These are phyloP conservation scores for Candida pseudoglaebosa DNA, from an alignment of 805 yeast genomes.

Conservation along the genomic window DNA sequence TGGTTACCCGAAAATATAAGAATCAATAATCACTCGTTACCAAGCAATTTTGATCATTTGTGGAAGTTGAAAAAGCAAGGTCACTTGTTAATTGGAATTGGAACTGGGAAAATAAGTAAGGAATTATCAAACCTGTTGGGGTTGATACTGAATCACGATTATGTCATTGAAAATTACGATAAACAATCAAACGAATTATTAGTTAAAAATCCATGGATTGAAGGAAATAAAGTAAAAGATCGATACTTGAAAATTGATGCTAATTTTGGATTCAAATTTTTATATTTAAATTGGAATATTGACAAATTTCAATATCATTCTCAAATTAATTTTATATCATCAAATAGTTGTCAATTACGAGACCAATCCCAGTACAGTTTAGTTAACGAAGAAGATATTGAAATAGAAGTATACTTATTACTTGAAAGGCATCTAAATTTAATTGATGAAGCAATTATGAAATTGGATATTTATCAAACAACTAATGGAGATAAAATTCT, in stretches of 20 bases:
- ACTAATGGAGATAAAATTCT: slow-evolving; percentile 27
- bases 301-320: slow-evolving; percentile 19
- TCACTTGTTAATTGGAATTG: slow-evolving; percentile 54
- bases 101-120: slow-evolving; percentile 51
- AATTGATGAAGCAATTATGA: slow-evolving; percentile 8
- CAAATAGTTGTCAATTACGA: slow-evolving; percentile 11
- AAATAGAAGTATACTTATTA: slow-evolving; percentile 42
- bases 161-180: slow-evolving; percentile 43
- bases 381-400: slow-evolving; percentile 21
- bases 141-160: slow-evolving; percentile 65
- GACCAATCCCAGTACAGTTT: slow-evolving; percentile 45
- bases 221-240: slow-evolving; percentile 10
- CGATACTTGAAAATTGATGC: slow-evolving; percentile 18
- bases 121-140: slow-evolving; percentile 29
- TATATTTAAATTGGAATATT: slow-evolving; percentile 70
- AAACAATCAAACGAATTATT: slow-evolving; percentile 5
- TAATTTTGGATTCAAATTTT: slow-evolving; percentile 36
- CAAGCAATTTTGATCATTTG: slow-evolving; percentile 14
- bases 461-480: slow-evolving; percentile 20
- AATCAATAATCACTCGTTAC: slow-evolving; percentile 35
- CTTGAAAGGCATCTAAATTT: slow-evolving; percentile 44
- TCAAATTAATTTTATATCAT: slow-evolving; percentile 20
- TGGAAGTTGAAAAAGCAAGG: slow-evolving; percentile 27
- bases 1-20: slow-evolving; percentile 64
- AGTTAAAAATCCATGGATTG: slow-evolving; percentile 38